A percentile compares a stretch with the other conserved stretches of the same genome.
Conservation (phyloP, 2,329 filamentous ascomycete genomes). For the Xylaria hypoxylon region DNA sequence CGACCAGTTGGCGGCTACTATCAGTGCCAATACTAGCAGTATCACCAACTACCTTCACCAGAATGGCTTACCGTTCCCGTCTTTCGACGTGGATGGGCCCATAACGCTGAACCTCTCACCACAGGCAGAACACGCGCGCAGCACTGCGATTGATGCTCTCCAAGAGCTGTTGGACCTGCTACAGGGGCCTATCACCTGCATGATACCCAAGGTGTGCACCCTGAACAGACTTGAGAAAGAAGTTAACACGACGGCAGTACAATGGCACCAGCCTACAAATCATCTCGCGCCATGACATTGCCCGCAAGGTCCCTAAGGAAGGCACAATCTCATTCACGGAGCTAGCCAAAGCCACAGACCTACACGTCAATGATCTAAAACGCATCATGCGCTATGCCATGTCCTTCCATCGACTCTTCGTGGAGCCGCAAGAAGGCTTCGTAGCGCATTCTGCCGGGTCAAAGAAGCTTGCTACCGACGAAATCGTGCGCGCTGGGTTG, state of each 20-base stretch:
- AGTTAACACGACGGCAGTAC: not conserved
- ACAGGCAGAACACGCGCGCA: constrained; percentile 9
- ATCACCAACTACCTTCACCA: not conserved
- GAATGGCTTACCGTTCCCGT: constrained; percentile 7
- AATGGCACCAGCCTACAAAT: constrained; percentile 14
- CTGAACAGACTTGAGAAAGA: too few species aligned
- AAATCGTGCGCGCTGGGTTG: constrained; percentile 9
- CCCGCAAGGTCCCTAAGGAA: constrained; percentile 9
- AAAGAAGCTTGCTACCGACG: constrained; percentile 8
- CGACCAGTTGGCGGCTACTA: constrained; percentile 12
- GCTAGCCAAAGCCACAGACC: constrained; percentile 14
- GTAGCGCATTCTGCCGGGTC: constrained; percentile 9
- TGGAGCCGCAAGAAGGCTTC: constrained; percentile 9
- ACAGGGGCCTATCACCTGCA: constrained; percentile 11
- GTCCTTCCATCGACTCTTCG: constrained; percentile 8
- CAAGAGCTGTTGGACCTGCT: constrained; percentile 13
- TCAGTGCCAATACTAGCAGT: not conserved
- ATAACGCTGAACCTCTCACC: not conserved
- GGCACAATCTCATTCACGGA: constrained; percentile 7
- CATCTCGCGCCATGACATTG: constrained; percentile 17
- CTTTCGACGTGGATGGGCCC: constrained; percentile 3
- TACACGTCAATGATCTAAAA: constrained; percentile 2
- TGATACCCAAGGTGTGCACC: not conserved
- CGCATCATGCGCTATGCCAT: constrained; percentile 12
- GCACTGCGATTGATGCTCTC: constrained; percentile 11